These are phyloP conservation scores for Mycena rosella DNA, from an alignment of 768 basidiomycete genomes.

Conservation along the genomic window DNA sequence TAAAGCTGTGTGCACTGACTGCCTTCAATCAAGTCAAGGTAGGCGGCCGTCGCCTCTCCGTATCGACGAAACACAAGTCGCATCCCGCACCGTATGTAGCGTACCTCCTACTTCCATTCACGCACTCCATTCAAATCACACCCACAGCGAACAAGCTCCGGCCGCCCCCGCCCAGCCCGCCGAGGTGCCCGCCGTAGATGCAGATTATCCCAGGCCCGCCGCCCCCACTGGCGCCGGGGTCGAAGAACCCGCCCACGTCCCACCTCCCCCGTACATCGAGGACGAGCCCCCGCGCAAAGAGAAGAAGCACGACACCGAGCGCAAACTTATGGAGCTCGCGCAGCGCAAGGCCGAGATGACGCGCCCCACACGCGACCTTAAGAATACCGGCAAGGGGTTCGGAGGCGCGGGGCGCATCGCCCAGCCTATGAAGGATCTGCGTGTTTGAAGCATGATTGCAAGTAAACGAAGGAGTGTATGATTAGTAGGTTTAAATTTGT, in stretches of 20 bases:
- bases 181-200: constrained; percentile 48
- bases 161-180: constrained; percentile 26
- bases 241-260: constrained; percentile 46
- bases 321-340: constrained; percentile 60
- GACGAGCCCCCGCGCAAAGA: constrained; percentile 64
- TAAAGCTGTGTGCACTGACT: not conserved
- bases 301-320: constrained; percentile 60
- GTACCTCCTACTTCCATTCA: not conserved
- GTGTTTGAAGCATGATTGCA: constrained; percentile 2
- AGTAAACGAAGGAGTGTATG: not conserved
- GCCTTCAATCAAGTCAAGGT: constrained; percentile 49
- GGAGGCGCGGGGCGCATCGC: constrained; percentile 65
- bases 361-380: constrained; percentile 60
- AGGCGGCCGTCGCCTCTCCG: constrained; percentile 59
- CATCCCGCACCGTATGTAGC: constrained; percentile 46
- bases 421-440: constrained; percentile 56
- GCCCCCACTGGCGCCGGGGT: constrained; percentile 44
- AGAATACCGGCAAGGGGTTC: constrained; percentile 49
- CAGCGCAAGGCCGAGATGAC: constrained; percentile 62
- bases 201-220: constrained; percentile 69
- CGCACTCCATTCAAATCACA: no score
- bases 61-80: constrained; percentile 54
- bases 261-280: constrained; percentile 58
- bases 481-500: not conserved
- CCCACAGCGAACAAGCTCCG: constrained; percentile 34